These are phyloP conservation scores for Remersonia thermophila DNA, from an alignment of 2,329 filamentous ascomycete species.

Conservation along the genomic window DNA sequence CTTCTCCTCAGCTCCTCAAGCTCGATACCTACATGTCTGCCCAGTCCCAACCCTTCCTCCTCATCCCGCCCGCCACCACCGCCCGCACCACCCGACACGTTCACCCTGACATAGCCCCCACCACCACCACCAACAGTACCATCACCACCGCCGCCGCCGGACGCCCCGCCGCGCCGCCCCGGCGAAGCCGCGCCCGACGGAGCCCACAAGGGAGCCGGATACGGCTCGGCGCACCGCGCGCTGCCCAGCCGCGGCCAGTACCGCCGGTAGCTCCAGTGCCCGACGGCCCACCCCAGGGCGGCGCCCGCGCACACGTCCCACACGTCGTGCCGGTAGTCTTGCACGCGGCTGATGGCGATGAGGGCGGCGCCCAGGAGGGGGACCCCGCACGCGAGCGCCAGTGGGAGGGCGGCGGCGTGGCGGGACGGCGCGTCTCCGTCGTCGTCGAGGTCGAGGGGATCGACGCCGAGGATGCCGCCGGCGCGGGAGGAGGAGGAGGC, in stretches of 20 bases:
- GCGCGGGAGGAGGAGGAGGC: no score
- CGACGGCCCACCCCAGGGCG: slow-evolving; percentile 44
- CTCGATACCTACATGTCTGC: slow-evolving; percentile 26
- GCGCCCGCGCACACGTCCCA: slow-evolving; percentile 55
- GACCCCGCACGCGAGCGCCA: slow-evolving; percentile 33
- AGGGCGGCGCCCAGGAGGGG: slow-evolving; percentile 52
- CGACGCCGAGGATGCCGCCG: no score
- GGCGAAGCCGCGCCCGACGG: slow-evolving; percentile 14
- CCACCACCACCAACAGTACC: no score
- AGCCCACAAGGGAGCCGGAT: slow-evolving; percentile 30
- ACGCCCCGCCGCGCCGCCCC: no score
- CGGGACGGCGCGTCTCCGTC: no score
- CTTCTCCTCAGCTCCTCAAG: slow-evolving; percentile 13
- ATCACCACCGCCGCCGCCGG: no score
- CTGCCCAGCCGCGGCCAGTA: slow-evolving; percentile 48
- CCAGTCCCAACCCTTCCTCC: slow-evolving; percentile 31
- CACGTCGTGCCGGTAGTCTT: slow-evolving; percentile 61
- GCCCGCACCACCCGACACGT: no score
- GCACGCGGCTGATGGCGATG: slow-evolving; percentile 56
- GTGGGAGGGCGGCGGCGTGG: no score
- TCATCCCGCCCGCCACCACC: slow-evolving; percentile 30
- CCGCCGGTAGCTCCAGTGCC: slow-evolving; percentile 54
- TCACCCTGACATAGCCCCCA: no score
- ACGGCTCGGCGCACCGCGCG: slow-evolving; percentile 43
- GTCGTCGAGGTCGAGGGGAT: no score